A percentile compares a stretch with the other conserved stretches of the same genome.
Conservation (phyloP, 148 eudicot genomes). For the Gaultheria prostrata region DNA sequence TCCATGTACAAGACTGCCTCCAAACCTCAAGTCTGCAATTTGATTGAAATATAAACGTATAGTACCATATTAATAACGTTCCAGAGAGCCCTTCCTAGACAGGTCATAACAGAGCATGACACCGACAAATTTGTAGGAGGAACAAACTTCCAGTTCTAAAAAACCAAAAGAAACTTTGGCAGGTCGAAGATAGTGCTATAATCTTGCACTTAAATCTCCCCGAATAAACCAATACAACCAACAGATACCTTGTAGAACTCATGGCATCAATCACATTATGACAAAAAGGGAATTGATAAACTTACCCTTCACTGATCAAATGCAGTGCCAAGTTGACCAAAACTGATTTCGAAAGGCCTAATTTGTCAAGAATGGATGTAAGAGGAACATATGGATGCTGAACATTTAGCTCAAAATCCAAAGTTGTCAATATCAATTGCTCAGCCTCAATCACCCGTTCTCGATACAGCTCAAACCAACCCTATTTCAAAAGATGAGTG, state of each 20-base stretch:
- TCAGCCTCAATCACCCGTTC: constrained; percentile 86
- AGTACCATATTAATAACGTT: background rate
- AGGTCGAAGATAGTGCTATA: background rate
- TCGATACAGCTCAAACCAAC: constrained; percentile 90
- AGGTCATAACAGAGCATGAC: background rate
- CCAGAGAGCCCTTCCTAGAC: background rate
- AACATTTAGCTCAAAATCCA: constrained; percentile 87
- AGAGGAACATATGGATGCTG: constrained; percentile 92
- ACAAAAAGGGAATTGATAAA: constrained; percentile 15
- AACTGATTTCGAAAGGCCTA: constrained; percentile 77
- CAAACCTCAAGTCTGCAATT: constrained; percentile 14
- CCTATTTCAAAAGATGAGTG: constrained; percentile 39
- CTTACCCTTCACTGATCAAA: constrained; percentile 96
- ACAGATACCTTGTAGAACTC: background rate
- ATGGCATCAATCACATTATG: constrained; percentile 14
- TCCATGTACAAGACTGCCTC: background rate
- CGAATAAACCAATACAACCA: background rate
- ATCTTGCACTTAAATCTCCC: background rate
- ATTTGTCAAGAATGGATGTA: constrained; percentile 72
- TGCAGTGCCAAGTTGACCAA: constrained; percentile 74
- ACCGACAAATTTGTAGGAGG: background rate
- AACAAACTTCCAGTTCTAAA: constrained; percentile 5
- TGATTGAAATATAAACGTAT: constrained; percentile 13
- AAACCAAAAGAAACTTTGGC: constrained; percentile 1
- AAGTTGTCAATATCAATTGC: constrained; percentile 79